Conservation (phyloP, 2,329 filamentous ascomycete genomes). For the Amylocarpus encephaloides region DNA sequence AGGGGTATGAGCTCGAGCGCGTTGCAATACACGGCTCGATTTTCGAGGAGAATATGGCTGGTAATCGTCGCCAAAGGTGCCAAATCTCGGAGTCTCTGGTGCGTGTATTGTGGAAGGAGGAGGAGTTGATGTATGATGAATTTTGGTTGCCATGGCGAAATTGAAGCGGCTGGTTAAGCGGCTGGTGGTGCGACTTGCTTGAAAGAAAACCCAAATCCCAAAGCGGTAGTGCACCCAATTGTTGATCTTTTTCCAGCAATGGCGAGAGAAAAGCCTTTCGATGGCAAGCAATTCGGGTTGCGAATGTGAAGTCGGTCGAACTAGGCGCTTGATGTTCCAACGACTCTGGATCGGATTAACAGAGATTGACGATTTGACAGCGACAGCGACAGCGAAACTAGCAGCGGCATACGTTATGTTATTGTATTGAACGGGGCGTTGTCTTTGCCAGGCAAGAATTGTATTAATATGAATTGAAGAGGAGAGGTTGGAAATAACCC, state of each 20-base stretch:
- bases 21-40: constrained; percentile 57
- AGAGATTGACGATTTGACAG: no score
- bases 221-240: not conserved
- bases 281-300: no score
- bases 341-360: no score
- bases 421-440: no score
- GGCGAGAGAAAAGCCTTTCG: no score
- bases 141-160: constrained; percentile 29
- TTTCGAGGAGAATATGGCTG: constrained; percentile 68
- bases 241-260: no score
- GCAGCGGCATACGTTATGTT: no score
- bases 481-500: constrained; percentile 17
- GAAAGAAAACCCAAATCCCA: not conserved
- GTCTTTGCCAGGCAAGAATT: no score
- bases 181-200: not conserved
- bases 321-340: no score
- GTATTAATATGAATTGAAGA: constrained; percentile 6
- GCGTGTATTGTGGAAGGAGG: constrained; percentile 56
- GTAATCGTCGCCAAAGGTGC: constrained; percentile 57
- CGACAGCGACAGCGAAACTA: no score
- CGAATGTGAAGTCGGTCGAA: no score
- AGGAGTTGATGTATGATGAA: constrained; percentile 43
- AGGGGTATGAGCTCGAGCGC: constrained; percentile 47
- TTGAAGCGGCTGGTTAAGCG: not conserved
- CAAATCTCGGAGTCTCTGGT: constrained; percentile 62